Percentiles rank a stretch among this genome's conserved stretches.
Conservation (phyloP, 1,139 yeast species). For the Candida sanyaensis region DNA sequence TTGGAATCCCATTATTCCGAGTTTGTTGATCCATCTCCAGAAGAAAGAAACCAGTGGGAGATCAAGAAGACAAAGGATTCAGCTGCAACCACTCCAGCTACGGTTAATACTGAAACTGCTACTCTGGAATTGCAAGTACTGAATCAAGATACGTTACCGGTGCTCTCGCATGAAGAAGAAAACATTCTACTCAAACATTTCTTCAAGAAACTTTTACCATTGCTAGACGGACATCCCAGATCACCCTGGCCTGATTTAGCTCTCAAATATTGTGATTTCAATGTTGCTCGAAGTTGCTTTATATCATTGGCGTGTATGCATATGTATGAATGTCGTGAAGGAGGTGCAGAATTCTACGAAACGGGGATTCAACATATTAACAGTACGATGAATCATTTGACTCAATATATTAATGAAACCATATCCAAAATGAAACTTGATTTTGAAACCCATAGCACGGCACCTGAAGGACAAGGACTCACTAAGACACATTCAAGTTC, state of each 20-base stretch:
- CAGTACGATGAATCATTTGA: slow-evolving; percentile 52
- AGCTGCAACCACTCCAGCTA: neutral
- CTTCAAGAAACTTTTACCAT: slow-evolving; percentile 50
- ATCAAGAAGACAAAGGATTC: neutral
- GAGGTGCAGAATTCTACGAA: slow-evolving; percentile 49
- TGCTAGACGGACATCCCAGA: slow-evolving; percentile 57
- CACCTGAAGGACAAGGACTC: slow-evolving; percentile 20
- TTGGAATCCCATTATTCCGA: neutral
- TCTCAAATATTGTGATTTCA: slow-evolving; percentile 54
- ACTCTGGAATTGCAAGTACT: no score
- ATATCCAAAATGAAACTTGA: slow-evolving; percentile 3
- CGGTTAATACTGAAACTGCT: neutral
- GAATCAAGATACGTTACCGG: neutral
- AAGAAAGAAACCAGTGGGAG: neutral
- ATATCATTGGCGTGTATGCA: slow-evolving; percentile 56
- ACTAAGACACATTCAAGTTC: slow-evolving; percentile 42
- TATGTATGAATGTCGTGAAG: slow-evolving; percentile 48
- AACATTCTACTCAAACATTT: slow-evolving; percentile 53
- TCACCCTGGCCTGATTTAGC: slow-evolving; percentile 62
- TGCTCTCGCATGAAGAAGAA: slow-evolving; percentile 40
- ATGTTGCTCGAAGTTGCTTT: slow-evolving; percentile 56
- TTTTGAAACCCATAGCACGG: slow-evolving; percentile 12
- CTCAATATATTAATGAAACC: slow-evolving; percentile 29
- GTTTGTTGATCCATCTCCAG: slow-evolving; percentile 1
- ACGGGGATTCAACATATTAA: slow-evolving; percentile 54